phyloP scores from a whole-genome alignment of 1,284 basidiomycete genomes.

The Moesziomyces globuligerus region DNA sequence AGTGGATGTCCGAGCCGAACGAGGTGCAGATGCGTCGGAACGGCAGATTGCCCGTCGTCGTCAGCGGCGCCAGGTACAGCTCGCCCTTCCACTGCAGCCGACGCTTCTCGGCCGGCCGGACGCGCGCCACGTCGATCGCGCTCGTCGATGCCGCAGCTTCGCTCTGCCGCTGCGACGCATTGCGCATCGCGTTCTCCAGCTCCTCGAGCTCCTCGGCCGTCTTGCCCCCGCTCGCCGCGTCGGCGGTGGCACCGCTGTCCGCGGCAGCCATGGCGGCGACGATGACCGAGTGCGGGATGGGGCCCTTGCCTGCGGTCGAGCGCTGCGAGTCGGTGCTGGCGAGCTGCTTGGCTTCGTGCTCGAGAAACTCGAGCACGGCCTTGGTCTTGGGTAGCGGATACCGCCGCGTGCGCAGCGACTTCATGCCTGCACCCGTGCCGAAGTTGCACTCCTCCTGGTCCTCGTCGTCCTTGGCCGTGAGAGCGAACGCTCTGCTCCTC shows the following conservation, averaged over 20 bases:
- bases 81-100: constrained; percentile 83
- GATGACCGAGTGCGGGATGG: constrained; percentile 15
- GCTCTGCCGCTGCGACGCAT: constrained; percentile 15
- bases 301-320: constrained; percentile 31
- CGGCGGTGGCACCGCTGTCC: constrained; percentile 70
- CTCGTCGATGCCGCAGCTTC: constrained; percentile 22
- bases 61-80: constrained; percentile 92
- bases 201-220: constrained; percentile 50
- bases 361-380: constrained; percentile 46
- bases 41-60: constrained; percentile 94
- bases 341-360: constrained; percentile 42
- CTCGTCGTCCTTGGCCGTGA: constrained; percentile 69
- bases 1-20: constrained; percentile 92
- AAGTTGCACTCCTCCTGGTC: constrained; percentile 81
- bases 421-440: constrained; percentile 68
- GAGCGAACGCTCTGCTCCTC: constrained; percentile 22
- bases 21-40: constrained; percentile 88
- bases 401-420: constrained; percentile 40
- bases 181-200: constrained; percentile 47
- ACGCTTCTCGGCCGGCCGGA: constrained; percentile 84
- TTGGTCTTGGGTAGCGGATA: constrained; percentile 54
- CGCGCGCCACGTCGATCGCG: constrained; percentile 70
- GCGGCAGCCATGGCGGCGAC: constrained; percentile 12
- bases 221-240: constrained; percentile 64
- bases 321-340: constrained; percentile 21